These are phyloP conservation scores for Mallotus repandus DNA, from an alignment of 441 rosid species.

Conservation along the genomic window DNA sequence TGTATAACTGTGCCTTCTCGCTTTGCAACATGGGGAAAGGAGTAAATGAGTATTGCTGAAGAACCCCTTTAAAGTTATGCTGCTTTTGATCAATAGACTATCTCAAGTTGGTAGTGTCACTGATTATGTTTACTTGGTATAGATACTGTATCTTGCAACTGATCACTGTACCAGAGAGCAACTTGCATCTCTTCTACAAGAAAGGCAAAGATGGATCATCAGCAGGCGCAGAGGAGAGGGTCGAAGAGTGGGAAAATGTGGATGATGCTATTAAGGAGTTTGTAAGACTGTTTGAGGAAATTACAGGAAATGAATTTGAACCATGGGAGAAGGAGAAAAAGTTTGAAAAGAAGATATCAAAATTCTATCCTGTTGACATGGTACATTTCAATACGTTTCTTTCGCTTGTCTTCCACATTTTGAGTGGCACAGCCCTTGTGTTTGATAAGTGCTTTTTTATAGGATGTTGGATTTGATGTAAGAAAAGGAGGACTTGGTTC, in stretches of 20 bases:
- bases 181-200: constrained; percentile 66
- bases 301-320: constrained; percentile 74
- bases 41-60: constrained; percentile 49
- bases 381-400: constrained; percentile 25
- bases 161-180: constrained; percentile 50
- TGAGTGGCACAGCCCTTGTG: background rate
- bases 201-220: constrained; percentile 65
- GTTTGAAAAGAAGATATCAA: constrained; percentile 61
- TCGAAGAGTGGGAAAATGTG: constrained; percentile 64
- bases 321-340: constrained; percentile 83
- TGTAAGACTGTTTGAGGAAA: constrained; percentile 56
- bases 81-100: background rate
- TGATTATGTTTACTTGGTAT: constrained; percentile 13
- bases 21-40: constrained; percentile 65
- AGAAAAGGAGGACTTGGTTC: constrained; percentile 68
- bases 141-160: constrained; percentile 76
- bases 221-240: constrained; percentile 57
- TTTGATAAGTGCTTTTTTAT: background rate
- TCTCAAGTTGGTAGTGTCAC: background rate
- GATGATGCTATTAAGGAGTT: constrained; percentile 66
- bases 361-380: constrained; percentile 73
- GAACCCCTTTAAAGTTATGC: background rate
- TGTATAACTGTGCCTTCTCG: constrained; percentile 70
- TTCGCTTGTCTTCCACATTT: too few relatives aligned
- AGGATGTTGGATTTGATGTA: constrained; percentile 76